Base-by-base conservation (phyloP, 148 eudicot genomes). In the Amaranthus palmeri region DNA sequence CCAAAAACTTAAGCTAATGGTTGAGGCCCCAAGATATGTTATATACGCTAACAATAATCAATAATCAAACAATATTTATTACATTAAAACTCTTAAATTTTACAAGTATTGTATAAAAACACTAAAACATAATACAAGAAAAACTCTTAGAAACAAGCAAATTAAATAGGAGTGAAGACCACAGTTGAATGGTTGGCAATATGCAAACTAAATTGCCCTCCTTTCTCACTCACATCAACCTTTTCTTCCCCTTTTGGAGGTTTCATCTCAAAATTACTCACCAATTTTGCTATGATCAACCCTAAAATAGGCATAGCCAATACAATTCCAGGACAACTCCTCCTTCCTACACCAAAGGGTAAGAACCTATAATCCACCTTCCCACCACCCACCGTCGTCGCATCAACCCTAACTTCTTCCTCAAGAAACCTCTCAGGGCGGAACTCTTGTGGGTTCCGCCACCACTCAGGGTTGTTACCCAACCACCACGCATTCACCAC, bases 401-500 rank as follows among this genome's bases (percentile, higher is more conserved):
- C 81, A 4, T 85, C 90, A 0, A 70, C 69, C 12, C 52, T 50
- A 3, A 12, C 70, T 25, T 87, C 95, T 77, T 89, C 95, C 67
- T 81, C 83, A 36, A 89, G 72, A 74, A 89, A 89, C 75, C 95
- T 56, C 79, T 89, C 95, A 0, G 95, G 95, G 6, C 89, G 78
- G 74, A 89, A 89, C 63, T 81, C 84, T 9, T 76, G 71, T 0
- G 95, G 83, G 14, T 89, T 70, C 45, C 75, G 69, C 95, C 95
- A 89, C 77, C 78, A 76, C 12, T 78, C 82, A 0, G 91, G 96
- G 70, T 90, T 87, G 74, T 90, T 87, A 0, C 86, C 91, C 65
- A 87, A 75, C 91, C 95, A 87, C 96, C 96, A 90, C 0, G 89
- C 96, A 55, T 87, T 90, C 8, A 90, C 91, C 62, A 90, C 80